Base-by-base conservation (phyloP, 2,329 filamentous ascomycete species). In the Aspergillus sclerotialis region DNA sequence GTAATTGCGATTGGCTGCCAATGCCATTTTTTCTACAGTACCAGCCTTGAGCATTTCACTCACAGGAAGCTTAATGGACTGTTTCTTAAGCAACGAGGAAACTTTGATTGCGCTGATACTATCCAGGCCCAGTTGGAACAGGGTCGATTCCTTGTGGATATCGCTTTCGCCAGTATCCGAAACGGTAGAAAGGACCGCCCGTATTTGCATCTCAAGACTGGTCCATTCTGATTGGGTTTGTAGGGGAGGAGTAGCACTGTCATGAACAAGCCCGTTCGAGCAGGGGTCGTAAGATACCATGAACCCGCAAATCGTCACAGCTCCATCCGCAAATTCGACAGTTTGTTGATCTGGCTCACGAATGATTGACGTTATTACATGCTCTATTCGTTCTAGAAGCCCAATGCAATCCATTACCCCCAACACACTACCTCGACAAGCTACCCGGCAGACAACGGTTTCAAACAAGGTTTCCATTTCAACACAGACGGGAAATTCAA, bases 61-160 rank as follows among this genome's bases (percentile, higher is more conserved):
- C 3, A 90, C 82, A 21, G 72, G 71, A 1, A 94, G 57, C 9
- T 64, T 59, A 6, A 94, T 60, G 0, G 70, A 75, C 27, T 70
- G 61, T 30, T 50, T 82, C 27, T 76, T 78, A 4, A 95, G 65
- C 6, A 88, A 66, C 0, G 81, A 74, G 7, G 80, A 78, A 3
- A 88, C 78, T 50, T 92, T 93, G 64, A 95, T 92, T 2, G 87
- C 82, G 43, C 82, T 90, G 56, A 95, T 94, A 0, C 89, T 95
- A 55, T 95, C 89, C 1, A 95, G 75, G 0, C 89, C 89, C 2
- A 95, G 70, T 43, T 92, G 80, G 57, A 92, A 94, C 9, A 94
- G 74, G 0, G 74, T 85, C 32, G 79, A 74, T 1, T 69, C 65
- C 36, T 69, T 70, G 3, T 64, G 59, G 33, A 94, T 83, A 2